Percentiles rank a stretch among this genome's conserved stretches.
These are phyloP conservation scores for Acephala macrosclerotiorum DNA, from an alignment of 2,329 filamentous ascomycete genomes.

Conservation along the genomic window DNA sequence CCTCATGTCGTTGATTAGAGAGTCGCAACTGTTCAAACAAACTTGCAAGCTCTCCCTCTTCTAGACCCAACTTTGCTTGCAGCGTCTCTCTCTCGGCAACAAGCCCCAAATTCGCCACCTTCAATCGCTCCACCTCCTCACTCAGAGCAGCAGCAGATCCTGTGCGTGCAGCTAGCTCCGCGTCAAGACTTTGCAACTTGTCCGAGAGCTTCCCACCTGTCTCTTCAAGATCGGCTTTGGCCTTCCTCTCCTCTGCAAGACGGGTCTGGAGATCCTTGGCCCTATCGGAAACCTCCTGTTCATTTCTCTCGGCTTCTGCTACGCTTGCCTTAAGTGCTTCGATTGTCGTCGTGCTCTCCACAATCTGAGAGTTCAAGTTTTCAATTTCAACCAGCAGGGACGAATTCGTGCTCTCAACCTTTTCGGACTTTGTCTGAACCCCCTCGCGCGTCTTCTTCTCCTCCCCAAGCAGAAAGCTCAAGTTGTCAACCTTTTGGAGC, in stretches of 20 bases:
- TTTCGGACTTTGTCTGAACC: neutral
- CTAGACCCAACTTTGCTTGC: neutral
- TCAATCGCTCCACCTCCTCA: neutral
- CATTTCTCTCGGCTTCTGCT: neutral
- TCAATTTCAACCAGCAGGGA: neutral
- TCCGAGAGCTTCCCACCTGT: neutral
- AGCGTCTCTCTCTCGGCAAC: neutral
- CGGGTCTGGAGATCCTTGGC: neutral
- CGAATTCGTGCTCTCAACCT: neutral
- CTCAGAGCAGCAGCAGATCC: neutral
- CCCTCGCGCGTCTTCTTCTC: neutral
- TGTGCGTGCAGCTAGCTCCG: neutral
- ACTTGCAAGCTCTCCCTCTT: neutral
- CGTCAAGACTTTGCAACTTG: neutral
- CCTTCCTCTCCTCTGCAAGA: neutral
- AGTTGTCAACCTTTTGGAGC: neutral
- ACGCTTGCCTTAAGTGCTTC: neutral
- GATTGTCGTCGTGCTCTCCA: neutral
- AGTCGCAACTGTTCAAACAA: neutral
- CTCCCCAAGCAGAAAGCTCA: no score
- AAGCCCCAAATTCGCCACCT: neutral
- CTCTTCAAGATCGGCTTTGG: neutral
- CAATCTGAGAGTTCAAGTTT: neutral
- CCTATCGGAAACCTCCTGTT: neutral
- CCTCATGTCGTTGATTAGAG: neutral